Evolutionary conservation across 2,329 filamentous ascomycete species (phyloP), one percentile per base, ranked within the genome.

Genomic region (Uncinocarpus reesii): DNA sequence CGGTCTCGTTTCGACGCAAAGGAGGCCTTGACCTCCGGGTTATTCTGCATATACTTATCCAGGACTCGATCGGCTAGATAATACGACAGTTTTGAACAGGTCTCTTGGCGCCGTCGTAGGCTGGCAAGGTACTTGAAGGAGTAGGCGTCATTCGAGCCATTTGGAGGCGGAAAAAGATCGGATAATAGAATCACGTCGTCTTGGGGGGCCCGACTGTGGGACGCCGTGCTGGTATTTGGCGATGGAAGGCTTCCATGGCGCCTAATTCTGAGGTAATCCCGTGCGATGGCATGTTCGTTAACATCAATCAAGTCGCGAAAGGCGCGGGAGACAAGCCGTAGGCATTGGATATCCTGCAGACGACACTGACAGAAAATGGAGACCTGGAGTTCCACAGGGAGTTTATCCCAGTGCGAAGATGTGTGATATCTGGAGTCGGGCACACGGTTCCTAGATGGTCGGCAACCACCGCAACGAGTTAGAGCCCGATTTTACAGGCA

Each of bases 121-220:
- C 60, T 61, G 52, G 62, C 57, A 23, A 70, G 49, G 55, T 70
- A 70, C 53, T 62, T 59, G 45, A 68, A 70, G 1, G 66, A 66
- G 50, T 67, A 70, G 35, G 65, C 55, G 47, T 67, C 60, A 8
- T 24, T 21, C 23, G 16, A n/a, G 8, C 62, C 62, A 34, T 61
- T 62, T 4, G 60, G 54, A 0, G 67, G 67, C 4, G 64, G 66
- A 42, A 70, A 70, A 6, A 70, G 56, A 52, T 70, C 67, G 8
- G 67, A 69, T 13, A 70, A 56, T 20, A 70, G 60, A 31, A 70
- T 62, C 29, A 68, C 66, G 56, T 70, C 65, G 49, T 70, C 67
- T 52, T 66, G 60, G 3, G 67, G 66, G 32, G 64, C 65, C 37
- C 66, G 59, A 28, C 65, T 68, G 55, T 69, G 67, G 18, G 53